Percentiles rank a stretch among this genome's conserved stretches.
Conservation (phyloP, 768 basidiomycete genomes). For the Mycena capillaripes region DNA sequence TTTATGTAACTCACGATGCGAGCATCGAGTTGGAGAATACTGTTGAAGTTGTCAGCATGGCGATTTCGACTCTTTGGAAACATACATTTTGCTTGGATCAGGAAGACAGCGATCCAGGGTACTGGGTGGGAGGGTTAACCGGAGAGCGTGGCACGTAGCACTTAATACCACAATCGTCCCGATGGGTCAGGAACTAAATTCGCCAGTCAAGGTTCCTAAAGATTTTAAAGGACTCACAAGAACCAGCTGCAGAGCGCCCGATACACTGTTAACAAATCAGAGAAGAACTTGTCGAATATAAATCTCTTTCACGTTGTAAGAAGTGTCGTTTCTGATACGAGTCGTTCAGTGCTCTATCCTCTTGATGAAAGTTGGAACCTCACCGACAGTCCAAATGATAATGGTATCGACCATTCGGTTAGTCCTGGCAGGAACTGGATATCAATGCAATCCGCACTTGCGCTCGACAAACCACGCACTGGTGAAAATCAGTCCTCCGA, state of each 20-base stretch:
- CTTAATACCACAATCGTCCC: neutral
- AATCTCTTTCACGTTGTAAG: neutral
- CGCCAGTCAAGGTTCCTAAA: neutral
- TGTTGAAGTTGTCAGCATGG: neutral
- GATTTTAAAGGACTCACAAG: neutral
- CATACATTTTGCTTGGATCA: conserved; percentile 5
- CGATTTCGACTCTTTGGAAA: neutral
- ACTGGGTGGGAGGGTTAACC: neutral
- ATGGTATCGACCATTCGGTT: neutral
- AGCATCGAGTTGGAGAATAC: conserved; percentile 2
- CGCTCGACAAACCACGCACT: neutral
- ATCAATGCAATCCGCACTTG: neutral
- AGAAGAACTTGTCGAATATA: neutral
- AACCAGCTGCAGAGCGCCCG: neutral
- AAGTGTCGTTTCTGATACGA: neutral
- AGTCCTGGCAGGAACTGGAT: neutral
- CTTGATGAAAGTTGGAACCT: neutral
- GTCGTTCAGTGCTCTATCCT: neutral
- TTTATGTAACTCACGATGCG: neutral
- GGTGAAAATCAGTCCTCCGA: neutral
- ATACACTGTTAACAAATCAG: neutral
- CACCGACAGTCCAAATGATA: conserved; percentile 8
- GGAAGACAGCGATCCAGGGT: neutral
- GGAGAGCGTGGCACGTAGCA: neutral
- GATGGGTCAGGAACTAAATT: neutral